Evolutionary conservation across 495 filamentous ascomycete genomes (phyloP).

Genomic region (Aspergillus sparsus): DNA sequence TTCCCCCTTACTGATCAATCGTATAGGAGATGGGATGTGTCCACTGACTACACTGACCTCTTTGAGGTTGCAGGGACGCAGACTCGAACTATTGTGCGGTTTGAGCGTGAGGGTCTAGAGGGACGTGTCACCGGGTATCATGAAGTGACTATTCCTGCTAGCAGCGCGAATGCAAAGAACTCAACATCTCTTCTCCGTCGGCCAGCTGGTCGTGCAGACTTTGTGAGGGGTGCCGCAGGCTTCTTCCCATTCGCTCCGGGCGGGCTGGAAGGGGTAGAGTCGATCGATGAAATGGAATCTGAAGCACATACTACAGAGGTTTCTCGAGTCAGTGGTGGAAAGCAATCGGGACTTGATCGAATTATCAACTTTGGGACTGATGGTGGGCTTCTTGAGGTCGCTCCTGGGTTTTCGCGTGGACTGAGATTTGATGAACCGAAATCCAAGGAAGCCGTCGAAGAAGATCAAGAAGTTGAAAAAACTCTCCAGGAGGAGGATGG

Average conservation of each 20-base stretch:
- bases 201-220: slow-evolving; percentile 84
- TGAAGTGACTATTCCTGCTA: slow-evolving; percentile 90
- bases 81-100: slow-evolving; percentile 87
- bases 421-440: slow-evolving; percentile 69
- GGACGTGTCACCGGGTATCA: slow-evolving; percentile 91
- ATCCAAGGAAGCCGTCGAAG: slow-evolving; percentile 53
- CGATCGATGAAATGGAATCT: slow-evolving; percentile 73
- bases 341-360: slow-evolving; percentile 60
- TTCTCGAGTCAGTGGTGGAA: slow-evolving; percentile 41
- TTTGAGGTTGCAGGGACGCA: slow-evolving; percentile 89
- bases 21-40: slow-evolving; percentile 74
- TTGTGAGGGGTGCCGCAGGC: slow-evolving; percentile 91
- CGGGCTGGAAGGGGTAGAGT: slow-evolving; percentile 84
- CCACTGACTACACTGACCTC: slow-evolving; percentile 72
- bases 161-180: slow-evolving; percentile 91
- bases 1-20: slow-evolving; percentile 22
- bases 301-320: slow-evolving; percentile 50
- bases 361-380: slow-evolving; percentile 79
- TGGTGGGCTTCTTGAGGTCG: slow-evolving; percentile 75
- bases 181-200: slow-evolving; percentile 89
- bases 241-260: slow-evolving; percentile 97
- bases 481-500: slow-evolving; percentile 68
- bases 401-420: slow-evolving; percentile 82
- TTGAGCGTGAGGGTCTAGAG: slow-evolving; percentile 88
- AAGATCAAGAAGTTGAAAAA: slow-evolving; percentile 71